These are phyloP conservation scores for Stemphylium vesicarium DNA, from an alignment of 2,329 filamentous ascomycete genomes.

Conservation along the genomic window DNA sequence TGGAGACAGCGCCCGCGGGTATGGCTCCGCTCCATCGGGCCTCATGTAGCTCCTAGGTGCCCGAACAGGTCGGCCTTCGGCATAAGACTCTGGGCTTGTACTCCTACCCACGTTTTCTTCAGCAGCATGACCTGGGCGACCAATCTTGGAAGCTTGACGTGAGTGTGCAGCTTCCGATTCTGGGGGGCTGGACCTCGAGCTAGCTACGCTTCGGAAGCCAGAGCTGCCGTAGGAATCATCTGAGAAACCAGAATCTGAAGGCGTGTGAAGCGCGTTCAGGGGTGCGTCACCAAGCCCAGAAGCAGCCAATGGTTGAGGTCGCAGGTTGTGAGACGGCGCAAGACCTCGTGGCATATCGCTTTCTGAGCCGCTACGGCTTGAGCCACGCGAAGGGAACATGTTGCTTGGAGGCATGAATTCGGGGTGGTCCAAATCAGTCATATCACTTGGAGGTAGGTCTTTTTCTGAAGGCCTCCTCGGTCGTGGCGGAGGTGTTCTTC, in stretches of 20 bases:
- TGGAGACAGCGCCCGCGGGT: conserved; percentile 30
- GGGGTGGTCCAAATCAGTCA: conserved; percentile 27
- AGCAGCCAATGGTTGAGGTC: conserved; percentile 32
- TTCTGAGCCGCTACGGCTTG: conserved; percentile 31
- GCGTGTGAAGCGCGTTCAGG: conserved; percentile 43
- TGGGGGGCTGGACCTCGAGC: conserved; percentile 49
- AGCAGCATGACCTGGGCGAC: conserved; percentile 26
- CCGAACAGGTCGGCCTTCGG: conserved; percentile 26
- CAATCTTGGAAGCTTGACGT: conserved; percentile 38
- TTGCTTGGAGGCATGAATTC: conserved; percentile 28
- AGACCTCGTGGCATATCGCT: conserved; percentile 8
- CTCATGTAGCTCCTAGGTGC: conserved; percentile 29
- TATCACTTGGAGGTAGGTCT: conserved; percentile 25
- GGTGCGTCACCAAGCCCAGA: conserved; percentile 32
- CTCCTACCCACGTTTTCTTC: conserved; percentile 37
- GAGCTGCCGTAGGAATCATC: conserved; percentile 47
- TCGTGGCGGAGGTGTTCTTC: conserved; percentile 25
- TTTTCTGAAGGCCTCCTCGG: conserved; percentile 39
- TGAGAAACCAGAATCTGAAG: conserved; percentile 50
- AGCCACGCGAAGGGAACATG: conserved; percentile 31
- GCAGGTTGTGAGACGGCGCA: conserved; percentile 14
- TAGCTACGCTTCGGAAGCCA: conserved; percentile 42
- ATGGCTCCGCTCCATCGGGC: conserved; percentile 28
- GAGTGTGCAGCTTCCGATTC: conserved; percentile 45
- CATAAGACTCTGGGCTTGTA: conserved; percentile 40